Base-by-base conservation (phyloP, 768 basidiomycete genomes). In the Solioccasus polychromus region DNA sequence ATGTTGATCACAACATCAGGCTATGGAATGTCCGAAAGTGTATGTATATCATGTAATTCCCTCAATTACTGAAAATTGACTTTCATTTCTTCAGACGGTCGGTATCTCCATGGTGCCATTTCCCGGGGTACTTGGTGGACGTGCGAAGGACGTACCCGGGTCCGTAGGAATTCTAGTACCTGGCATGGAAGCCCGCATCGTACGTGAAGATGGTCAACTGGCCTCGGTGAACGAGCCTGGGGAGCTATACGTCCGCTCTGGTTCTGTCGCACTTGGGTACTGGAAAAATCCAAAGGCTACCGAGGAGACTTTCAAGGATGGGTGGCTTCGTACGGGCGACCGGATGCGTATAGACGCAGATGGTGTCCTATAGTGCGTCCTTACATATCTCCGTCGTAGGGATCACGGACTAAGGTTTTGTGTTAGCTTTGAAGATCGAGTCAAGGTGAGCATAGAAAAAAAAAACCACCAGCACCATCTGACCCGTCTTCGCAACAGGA, bases 241-340 rank as follows among this genome's bases (percentile, higher is more conserved):
- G 1, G 85, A 91, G 52, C 64, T 90, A 5, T 80, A 76, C 68
- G 55, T 89, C 8, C 71, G 69, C 29, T 75, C 83, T 14, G 59
- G 47, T 0, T 83, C 78, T 49, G 60, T 88, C 23, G 76, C 79
- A 0, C 58, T 79, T 0, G 88, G 88, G 0, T 92, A 91, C 61
- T 83, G 79, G 78, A 78, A 80, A 35, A 84, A 90, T 58, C 75
- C 79, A 39, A 71, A 76, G 48, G 83, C 85, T 0, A 87, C 79
- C 20, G 67, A 68, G 39, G 78, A 79, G 53, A 82, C 86, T 1
- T 91, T 90, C 57, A 52, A 44, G 11, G 71, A 77, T 35, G 85
- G 87, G 17, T 92, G 89, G 89, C 53, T 92, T 20, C 71, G 69
- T 42, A 90, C 86, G 0, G 89, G 89, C 3, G 88, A 92, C 61